These are phyloP conservation scores for Auricularia cornea DNA, from an alignment of 768 basidiomycete species.

Conservation along the genomic window DNA sequence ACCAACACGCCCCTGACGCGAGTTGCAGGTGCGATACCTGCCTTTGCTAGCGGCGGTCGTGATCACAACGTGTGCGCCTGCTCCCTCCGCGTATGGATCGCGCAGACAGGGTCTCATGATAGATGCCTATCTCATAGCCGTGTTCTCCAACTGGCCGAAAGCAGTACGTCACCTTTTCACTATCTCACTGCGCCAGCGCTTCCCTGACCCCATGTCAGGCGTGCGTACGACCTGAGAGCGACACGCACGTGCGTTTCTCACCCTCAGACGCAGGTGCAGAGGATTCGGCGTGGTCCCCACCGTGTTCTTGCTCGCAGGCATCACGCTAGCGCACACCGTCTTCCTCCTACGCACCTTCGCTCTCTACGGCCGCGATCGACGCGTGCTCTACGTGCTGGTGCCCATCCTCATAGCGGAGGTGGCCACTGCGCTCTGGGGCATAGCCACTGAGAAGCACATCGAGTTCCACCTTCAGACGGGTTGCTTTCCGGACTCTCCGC, in stretches of 20 bases:
- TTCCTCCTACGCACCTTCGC: neutral
- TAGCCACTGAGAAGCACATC: neutral
- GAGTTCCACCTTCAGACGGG: neutral
- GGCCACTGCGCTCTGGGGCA: neutral
- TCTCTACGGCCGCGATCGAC: neutral
- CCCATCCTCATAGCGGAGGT: neutral
- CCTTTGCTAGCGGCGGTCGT: neutral
- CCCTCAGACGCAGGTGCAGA: neutral
- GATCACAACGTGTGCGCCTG: neutral
- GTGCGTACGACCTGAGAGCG: neutral
- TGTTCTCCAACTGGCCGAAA: neutral
- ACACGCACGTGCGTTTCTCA: neutral
- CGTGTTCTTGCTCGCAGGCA: neutral
- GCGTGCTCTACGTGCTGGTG: neutral
- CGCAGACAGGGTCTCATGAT: too few relatives aligned
- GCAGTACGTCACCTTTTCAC: neutral
- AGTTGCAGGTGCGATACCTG: neutral
- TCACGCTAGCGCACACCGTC: neutral
- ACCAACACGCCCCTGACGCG: neutral
- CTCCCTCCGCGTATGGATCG: too few relatives aligned
- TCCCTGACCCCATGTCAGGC: neutral
- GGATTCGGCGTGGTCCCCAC: neutral
- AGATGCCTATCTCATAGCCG: neutral
- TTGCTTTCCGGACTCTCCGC: neutral
- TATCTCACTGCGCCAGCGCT: neutral